Evolutionary conservation across 2,329 filamentous ascomycete genomes (phyloP).

Genomic region (Tolypocladium album): DNA sequence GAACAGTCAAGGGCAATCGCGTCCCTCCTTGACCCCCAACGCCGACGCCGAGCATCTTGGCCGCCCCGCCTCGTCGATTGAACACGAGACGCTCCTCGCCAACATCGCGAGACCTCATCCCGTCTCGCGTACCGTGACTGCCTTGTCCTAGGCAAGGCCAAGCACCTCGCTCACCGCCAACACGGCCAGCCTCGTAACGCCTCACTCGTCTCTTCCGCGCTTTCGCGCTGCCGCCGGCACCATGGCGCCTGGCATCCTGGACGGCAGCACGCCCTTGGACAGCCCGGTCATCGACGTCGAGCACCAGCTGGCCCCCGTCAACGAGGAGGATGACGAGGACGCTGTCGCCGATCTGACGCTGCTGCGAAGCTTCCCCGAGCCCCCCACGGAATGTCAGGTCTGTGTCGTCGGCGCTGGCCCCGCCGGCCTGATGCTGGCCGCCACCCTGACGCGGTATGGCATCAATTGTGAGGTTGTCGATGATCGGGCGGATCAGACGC

Average conservation of each 20-base stretch:
- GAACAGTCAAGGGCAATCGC: too few relatives aligned
- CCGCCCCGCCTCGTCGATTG: neutral
- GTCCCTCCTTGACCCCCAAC: too few relatives aligned
- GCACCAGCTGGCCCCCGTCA: slow-evolving; percentile 8
- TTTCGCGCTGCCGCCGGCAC: neutral
- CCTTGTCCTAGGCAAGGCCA: neutral
- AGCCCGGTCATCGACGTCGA: slow-evolving; percentile 4
- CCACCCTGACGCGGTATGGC: slow-evolving; percentile 51
- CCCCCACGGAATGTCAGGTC: slow-evolving; percentile 34
- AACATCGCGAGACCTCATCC: neutral
- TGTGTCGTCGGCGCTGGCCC: slow-evolving; percentile 46
- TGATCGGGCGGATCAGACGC: slow-evolving; percentile 56
- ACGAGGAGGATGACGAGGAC: slow-evolving; percentile 18
- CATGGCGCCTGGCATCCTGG: slow-evolving; percentile 11
- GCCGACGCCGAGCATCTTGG: neutral
- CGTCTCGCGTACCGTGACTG: neutral
- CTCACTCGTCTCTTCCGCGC: neutral
- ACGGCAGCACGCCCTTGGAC: slow-evolving; percentile 3
- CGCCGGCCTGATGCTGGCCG: slow-evolving; percentile 44
- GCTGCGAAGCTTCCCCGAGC: slow-evolving; percentile 35
- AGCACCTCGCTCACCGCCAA: neutral
- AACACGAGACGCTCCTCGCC: neutral
- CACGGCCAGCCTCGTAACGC: neutral
- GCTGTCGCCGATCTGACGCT: slow-evolving; percentile 35
- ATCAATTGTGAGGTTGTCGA: slow-evolving; percentile 57